phyloP scores from a whole-genome alignment of 2,329 filamentous ascomycete genomes.

The Aspergillus pseudotamarii region DNA sequence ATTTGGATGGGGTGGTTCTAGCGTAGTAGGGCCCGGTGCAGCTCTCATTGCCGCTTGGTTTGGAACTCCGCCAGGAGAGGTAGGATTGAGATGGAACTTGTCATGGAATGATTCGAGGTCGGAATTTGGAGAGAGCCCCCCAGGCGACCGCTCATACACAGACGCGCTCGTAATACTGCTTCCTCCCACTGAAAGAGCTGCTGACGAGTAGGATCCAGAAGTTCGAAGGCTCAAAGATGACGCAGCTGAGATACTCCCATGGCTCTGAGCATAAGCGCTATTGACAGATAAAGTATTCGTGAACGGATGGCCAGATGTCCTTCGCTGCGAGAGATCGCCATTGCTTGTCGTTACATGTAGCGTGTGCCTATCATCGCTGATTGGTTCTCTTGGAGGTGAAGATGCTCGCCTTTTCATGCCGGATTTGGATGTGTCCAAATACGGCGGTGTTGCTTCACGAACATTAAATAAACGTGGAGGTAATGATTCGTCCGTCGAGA shows the following conservation, averaged over 20 bases:
- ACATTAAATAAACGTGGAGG: conserved; percentile 41
- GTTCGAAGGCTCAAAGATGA: conserved; percentile 64
- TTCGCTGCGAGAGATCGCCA: conserved; percentile 58
- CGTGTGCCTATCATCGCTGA: conserved; percentile 37
- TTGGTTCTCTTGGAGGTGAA: conserved; percentile 61
- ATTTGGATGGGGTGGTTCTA: conserved; percentile 44
- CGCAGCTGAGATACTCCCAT: conserved; percentile 66
- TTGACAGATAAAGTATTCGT: conserved; percentile 58
- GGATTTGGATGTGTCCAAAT: conserved; percentile 46
- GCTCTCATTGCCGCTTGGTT: conserved; percentile 41
- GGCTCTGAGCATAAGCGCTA: conserved; percentile 57
- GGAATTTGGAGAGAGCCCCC: conserved; percentile 60
- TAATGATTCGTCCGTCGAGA: conserved; percentile 41
- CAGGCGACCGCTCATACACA: conserved; percentile 64
- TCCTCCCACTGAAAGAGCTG: conserved; percentile 59
- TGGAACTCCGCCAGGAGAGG: conserved; percentile 48
- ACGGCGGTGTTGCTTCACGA: conserved; percentile 42
- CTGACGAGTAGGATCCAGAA: conserved; percentile 63
- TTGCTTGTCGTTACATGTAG: conserved; percentile 43
- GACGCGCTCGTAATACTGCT: conserved; percentile 69
- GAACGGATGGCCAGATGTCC: conserved; percentile 56
- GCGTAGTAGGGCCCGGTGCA: conserved; percentile 37
- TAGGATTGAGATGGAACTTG: conserved; percentile 52
- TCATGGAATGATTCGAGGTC: conserved; percentile 58
- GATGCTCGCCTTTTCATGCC: conserved; percentile 68